Base-by-base conservation (phyloP, 192 early-diverging fungal genomes). In the Allomyces macrogynus region DNA sequence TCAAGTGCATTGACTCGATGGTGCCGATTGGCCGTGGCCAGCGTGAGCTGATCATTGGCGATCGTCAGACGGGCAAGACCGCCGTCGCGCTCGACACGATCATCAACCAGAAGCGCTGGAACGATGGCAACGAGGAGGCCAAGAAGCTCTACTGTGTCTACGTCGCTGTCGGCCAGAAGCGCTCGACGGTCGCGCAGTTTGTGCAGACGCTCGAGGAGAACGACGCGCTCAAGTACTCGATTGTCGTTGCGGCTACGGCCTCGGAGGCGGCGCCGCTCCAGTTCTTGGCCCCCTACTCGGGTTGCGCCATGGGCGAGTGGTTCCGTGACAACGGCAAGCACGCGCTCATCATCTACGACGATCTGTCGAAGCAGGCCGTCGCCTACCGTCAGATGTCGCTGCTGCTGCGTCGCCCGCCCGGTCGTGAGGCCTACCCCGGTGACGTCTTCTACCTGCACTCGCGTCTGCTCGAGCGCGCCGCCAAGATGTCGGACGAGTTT, bases 1-100 rank as follows among this genome's bases (percentile, higher is more conserved):
- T 93, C 83, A 98, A 98, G 86, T 98, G 91, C 72, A 92, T 98
- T 74, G 95, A 98, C 86, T 96, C 95, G 79, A 98, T 98, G 95
- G 87, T 98, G 71, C 95, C 95, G 68, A 95, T 98, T 69, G 95
- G 95, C 74, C 92, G 95, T 93, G 95, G 95, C 75, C 95, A 98
- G 86, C 91, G 95, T 91, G 95, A 98, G 82, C 86, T 98, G 82
- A 98, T 98, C 77, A 98, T 96, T 80, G 95, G 95, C 78, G 95
- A 98, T 83, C 91, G 93, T 87, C 95, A 98, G 77, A 98, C 95
- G 69, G 95, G 95, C 73, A 98, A 98, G 89, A 98, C 95, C 71
- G 86, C 95, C 69, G 92, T 98, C 71, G 93, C 93, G 42, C 81
- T 98, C 67, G 95, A 98, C 78, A 94, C 93, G 78, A 98, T 98